Percentiles rank a stretch among this genome's conserved stretches.
phyloP scores from a whole-genome alignment of 208 protist species.

The Crithidia fasciculata region DNA sequence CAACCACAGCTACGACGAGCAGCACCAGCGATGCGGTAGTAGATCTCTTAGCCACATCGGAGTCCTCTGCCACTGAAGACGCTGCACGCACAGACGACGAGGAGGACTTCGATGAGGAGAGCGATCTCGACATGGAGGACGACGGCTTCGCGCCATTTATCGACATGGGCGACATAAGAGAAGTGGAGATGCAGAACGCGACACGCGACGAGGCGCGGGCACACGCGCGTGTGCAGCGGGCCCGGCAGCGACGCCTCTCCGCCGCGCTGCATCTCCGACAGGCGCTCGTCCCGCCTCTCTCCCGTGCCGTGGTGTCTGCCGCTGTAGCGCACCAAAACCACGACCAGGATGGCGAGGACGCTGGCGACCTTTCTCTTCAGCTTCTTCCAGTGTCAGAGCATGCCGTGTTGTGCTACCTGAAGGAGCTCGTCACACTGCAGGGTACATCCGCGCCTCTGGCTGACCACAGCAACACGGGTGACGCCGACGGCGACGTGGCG shows the following conservation, averaged over 20 bases:
- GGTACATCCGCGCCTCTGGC: not conserved
- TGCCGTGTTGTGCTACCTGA: slow-evolving; percentile 19
- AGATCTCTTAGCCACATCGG: not conserved
- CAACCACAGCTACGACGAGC: too few species aligned
- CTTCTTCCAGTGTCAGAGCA: slow-evolving; percentile 4
- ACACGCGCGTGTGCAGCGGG: not conserved
- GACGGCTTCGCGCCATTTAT: not conserved
- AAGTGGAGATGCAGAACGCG: not conserved
- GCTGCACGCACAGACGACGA: not conserved
- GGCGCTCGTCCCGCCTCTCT: not conserved
- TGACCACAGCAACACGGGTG: too few species aligned
- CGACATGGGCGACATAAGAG: not conserved
- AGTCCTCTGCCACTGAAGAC: not conserved
- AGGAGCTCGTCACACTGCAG: not conserved
- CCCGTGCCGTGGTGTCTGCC: not conserved
- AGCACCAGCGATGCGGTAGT: slow-evolving; percentile 6
- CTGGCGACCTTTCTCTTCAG: not conserved
- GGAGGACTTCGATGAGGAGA: not conserved
- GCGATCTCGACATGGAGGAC: not conserved
- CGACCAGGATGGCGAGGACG: not conserved
- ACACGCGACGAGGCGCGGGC: not conserved
- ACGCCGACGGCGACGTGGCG: not conserved
- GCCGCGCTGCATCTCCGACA: slow-evolving; percentile 4
- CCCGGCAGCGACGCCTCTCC: not conserved
- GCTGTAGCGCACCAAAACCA: not conserved